Percentiles rank a stretch among this genome's conserved stretches.
Conservation (phyloP, 441 rosid genomes). For the Bruguiera hainesii region DNA sequence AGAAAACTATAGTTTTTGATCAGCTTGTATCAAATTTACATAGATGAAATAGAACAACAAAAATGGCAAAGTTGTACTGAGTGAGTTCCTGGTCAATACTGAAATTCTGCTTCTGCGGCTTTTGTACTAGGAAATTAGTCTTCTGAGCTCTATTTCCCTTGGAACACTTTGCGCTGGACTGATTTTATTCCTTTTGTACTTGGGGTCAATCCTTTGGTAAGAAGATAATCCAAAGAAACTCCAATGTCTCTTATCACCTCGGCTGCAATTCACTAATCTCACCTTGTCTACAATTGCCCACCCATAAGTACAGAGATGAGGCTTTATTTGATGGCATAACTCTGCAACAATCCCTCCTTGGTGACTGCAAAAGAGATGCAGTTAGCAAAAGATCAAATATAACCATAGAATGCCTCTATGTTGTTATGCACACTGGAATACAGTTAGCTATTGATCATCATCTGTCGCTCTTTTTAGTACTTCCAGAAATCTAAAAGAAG, state of each 20-base stretch:
- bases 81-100: not conserved
- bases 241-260: conserved; percentile 7
- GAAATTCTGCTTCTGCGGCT: not conserved
- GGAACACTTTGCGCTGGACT: not conserved
- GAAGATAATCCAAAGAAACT: not conserved
- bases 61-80: not conserved
- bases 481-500: too few species aligned
- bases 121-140: not conserved
- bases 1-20: conserved; percentile 11
- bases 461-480: too few species aligned
- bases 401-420: too few species aligned
- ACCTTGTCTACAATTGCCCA: conserved; percentile 59
- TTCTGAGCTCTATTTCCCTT: conserved; percentile 16
- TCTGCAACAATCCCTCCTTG: conserved; percentile 85
- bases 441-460: not conserved
- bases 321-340: conserved; percentile 54
- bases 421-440: too few species aligned
- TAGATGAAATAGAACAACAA: conserved; percentile 1
- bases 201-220: not conserved
- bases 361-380: conserved; percentile 52
- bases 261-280: conserved; percentile 53
- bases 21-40: conserved; percentile 20
- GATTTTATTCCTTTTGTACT: conserved; percentile 3
- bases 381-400: not conserved
- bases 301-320: conserved; percentile 57